phyloP scores from a whole-genome alignment of 176 grass and related monocot genomes.

The Elaeis guineensis region DNA sequence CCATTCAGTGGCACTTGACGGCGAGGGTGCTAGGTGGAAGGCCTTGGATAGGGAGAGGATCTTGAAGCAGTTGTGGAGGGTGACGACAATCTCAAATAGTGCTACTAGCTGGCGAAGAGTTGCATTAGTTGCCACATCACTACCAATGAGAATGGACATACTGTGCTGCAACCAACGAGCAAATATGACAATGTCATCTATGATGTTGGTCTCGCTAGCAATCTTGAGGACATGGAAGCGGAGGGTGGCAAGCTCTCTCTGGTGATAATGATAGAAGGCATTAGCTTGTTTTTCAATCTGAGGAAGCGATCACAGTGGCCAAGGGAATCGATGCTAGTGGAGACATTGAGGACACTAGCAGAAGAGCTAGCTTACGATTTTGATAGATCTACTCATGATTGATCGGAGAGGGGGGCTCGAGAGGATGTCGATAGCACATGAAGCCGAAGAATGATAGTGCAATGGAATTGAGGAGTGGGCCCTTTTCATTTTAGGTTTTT shows the following conservation, averaged over 20 bases:
- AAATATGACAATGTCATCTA: slow-evolving; percentile 63
- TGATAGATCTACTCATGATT: too few species aligned
- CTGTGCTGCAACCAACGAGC: slow-evolving; percentile 59
- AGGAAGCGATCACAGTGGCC: slow-evolving; percentile 54
- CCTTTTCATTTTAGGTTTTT: too few species aligned
- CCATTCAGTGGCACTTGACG: too few species aligned
- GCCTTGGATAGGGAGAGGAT: too few species aligned
- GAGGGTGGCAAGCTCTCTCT: slow-evolving; percentile 56
- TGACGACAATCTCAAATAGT: slow-evolving; percentile 25
- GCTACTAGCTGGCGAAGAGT: slow-evolving; percentile 49
- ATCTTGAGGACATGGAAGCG: slow-evolving; percentile 89
- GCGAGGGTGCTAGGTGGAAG: too few species aligned
- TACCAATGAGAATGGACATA: slow-evolving; percentile 65
- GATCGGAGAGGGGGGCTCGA: too few species aligned
- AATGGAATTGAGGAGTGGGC: too few species aligned
- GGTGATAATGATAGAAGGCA: slow-evolving; percentile 57
- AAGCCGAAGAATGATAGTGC: too few species aligned
- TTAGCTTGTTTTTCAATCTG: slow-evolving; percentile 82
- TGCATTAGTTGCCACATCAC: slow-evolving; percentile 58
- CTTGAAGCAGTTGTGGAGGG: not conserved
- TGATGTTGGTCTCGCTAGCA: slow-evolving; percentile 71
- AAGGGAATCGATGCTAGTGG: not conserved
- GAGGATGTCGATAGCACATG: too few species aligned
- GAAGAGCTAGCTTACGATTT: not conserved
- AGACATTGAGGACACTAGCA: not conserved